A percentile compares a stretch with the other conserved stretches of the same genome.
These are phyloP conservation scores for Citrullus amarus DNA, from an alignment of 306 rosid genomes.

Conservation along the genomic window DNA sequence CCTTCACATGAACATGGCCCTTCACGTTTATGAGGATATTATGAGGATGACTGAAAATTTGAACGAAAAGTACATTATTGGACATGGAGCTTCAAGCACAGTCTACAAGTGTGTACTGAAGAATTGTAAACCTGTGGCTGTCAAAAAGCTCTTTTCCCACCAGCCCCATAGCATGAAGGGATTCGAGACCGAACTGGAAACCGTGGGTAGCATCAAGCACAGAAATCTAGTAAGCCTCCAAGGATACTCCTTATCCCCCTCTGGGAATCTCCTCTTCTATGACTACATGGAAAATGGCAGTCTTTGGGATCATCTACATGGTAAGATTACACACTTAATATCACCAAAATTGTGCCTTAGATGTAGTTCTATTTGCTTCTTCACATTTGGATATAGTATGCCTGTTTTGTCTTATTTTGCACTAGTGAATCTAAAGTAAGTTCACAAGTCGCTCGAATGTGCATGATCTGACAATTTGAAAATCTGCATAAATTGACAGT, in stretches of 20 bases:
- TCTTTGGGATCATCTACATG: conserved; percentile 93
- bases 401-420: not conserved
- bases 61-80: conserved; percentile 82
- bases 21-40: conserved; percentile 83
- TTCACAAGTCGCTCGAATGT: not conserved
- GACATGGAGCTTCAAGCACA: conserved; percentile 85
- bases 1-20: conserved; percentile 96
- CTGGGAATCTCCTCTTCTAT: conserved; percentile 89
- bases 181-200: conserved; percentile 81
- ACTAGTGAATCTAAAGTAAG: not conserved
- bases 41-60: conserved; percentile 94
- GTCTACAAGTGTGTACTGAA: conserved; percentile 92
- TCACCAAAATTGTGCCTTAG: not conserved
- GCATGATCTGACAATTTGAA: not conserved
- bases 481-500: not conserved
- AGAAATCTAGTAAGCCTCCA: conserved; percentile 88
- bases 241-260: conserved; percentile 75
- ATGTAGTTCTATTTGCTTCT: not conserved
- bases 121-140: conserved; percentile 89
- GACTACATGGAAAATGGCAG: conserved; percentile 95
- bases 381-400: not conserved
- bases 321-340: conserved; percentile 22
- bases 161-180: conserved; percentile 61
- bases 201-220: conserved; percentile 89
- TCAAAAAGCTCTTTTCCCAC: conserved; percentile 76